Evolutionary conservation across 164 flowering plant genomes (phyloP).

Genomic region (Magnolia sinica): DNA sequence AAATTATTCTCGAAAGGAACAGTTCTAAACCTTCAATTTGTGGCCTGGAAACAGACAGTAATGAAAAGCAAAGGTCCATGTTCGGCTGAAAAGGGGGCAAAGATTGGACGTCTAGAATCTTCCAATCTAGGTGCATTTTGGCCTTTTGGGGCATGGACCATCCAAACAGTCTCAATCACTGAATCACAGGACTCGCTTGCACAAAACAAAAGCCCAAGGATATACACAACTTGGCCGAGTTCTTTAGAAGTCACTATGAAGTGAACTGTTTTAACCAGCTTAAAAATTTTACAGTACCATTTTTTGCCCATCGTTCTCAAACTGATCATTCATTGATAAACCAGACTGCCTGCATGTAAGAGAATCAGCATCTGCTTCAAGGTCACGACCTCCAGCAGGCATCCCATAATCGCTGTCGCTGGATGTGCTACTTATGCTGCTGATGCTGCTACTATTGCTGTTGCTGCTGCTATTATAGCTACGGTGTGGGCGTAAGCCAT

Average conservation of each 20-base stretch:
- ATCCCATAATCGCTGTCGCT: constrained; percentile 75
- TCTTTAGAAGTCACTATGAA: not conserved
- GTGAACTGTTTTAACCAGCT: too few species aligned
- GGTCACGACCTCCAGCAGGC: constrained; percentile 54
- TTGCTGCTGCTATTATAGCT: constrained; percentile 74
- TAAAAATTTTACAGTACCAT: constrained; percentile 33
- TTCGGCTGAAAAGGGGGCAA: too few species aligned
- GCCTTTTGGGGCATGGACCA: too few species aligned
- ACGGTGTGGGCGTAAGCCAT: constrained; percentile 31
- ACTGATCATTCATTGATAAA: constrained; percentile 60
- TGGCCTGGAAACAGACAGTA: too few species aligned
- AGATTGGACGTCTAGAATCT: too few species aligned
- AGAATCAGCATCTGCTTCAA: constrained; percentile 98
- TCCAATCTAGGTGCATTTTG: too few species aligned
- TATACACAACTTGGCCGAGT: not conserved
- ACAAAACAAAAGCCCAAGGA: not conserved
- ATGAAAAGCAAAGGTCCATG: too few species aligned
- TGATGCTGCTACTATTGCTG: constrained; percentile 79
- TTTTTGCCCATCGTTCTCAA: constrained; percentile 48
- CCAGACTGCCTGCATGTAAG: constrained; percentile 71
- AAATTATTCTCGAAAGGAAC: too few species aligned
- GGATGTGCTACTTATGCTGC: constrained; percentile 76
- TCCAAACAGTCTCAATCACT: too few species aligned
- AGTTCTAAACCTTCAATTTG: too few species aligned
- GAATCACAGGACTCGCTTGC: not conserved